A percentile compares a stretch with the other conserved stretches of the same genome.
Conservation (phyloP, 2,329 filamentous ascomycete species). For the Penicillium expansum region DNA sequence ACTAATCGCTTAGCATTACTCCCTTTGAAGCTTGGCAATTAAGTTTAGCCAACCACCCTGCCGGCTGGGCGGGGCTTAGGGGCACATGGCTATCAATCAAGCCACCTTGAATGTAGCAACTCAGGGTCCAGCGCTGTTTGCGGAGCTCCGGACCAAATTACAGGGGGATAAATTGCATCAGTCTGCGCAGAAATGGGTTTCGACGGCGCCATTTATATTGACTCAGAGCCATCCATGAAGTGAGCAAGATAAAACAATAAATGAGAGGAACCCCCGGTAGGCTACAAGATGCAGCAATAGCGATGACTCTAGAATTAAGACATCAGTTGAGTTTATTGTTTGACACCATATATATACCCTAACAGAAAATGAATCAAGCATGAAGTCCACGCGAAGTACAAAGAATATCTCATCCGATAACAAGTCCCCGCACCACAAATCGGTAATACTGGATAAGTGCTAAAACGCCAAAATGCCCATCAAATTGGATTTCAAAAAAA, state of each 20-base stretch:
- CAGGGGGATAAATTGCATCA: background rate
- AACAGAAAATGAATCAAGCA: background rate
- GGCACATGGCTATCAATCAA: background rate
- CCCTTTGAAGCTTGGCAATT: constrained; percentile 8
- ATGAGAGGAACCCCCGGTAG: no score
- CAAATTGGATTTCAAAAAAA: background rate
- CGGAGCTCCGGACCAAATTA: no score
- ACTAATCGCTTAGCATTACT: constrained; percentile 9
- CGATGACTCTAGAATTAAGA: no score
- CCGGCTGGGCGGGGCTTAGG: background rate
- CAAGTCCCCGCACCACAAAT: background rate
- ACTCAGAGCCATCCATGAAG: no score
- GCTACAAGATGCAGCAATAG: no score
- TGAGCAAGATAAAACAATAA: no score
- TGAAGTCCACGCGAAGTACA: no score
- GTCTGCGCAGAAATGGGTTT: no score
- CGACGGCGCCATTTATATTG: background rate
- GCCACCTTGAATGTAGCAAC: background rate
- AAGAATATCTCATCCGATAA: background rate
- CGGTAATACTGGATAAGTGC: background rate
- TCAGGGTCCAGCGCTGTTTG: background rate
- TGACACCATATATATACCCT: background rate
- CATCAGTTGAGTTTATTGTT: no score
- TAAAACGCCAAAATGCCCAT: background rate
- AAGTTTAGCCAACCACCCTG: no score